Conservation (phyloP, 306 rosid species). For the Fragaria vesca region DNA sequence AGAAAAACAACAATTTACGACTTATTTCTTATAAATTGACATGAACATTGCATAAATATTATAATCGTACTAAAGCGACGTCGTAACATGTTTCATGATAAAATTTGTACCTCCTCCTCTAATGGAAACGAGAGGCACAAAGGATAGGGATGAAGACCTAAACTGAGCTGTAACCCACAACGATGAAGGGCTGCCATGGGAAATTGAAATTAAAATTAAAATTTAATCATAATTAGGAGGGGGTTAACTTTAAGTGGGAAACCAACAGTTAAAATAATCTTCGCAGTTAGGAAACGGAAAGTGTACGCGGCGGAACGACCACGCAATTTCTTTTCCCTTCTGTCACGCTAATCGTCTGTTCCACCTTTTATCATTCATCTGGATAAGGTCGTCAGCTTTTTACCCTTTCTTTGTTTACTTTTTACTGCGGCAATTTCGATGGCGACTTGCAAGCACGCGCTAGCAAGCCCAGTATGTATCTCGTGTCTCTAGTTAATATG, state of each 20-base stretch:
- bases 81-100: too few relatives aligned
- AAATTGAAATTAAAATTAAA: not conserved
- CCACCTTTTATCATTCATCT: not conserved
- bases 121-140: too few relatives aligned
- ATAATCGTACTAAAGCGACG: too few relatives aligned
- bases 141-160: not conserved
- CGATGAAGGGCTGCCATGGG: not conserved
- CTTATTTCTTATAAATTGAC: too few relatives aligned
- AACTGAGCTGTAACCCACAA: not conserved
- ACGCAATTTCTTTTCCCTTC: constrained; percentile 9
- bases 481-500: too few relatives aligned
- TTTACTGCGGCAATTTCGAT: not conserved
- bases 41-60: too few relatives aligned
- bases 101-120: too few relatives aligned
- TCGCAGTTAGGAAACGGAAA: not conserved
- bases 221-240: not conserved
- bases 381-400: constrained; percentile 7
- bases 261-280: not conserved
- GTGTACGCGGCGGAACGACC: constrained; percentile 61
- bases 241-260: not conserved
- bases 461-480: too few relatives aligned
- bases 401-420: not conserved
- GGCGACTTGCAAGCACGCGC: too few relatives aligned
- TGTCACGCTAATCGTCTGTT: constrained; percentile 7
- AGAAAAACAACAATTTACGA: too few relatives aligned